Conservation (phyloP, 805 yeast species). For the Wickerhamomyces silvicola region DNA sequence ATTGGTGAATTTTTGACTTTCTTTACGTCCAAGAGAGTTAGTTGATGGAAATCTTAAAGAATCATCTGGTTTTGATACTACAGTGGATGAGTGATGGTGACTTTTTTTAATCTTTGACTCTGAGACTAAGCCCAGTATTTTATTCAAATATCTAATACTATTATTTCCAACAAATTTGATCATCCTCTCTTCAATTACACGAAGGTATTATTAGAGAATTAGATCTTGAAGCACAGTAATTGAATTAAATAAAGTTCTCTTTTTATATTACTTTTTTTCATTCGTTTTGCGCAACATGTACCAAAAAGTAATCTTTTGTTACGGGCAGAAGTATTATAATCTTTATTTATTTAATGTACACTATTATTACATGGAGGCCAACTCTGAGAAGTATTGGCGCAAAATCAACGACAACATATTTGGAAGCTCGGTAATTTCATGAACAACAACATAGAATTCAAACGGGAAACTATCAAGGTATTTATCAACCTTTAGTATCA, state of each 20-base stretch:
- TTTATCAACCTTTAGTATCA: constrained; percentile 69
- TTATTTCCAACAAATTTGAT: no score
- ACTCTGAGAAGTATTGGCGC: constrained; percentile 85
- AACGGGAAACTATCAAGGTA: constrained; percentile 94
- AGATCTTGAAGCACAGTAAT: no score
- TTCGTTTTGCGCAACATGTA: background rate
- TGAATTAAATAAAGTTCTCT: no score
- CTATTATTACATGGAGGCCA: constrained; percentile 32
- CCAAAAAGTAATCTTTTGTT: background rate
- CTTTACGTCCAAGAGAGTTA: no score
- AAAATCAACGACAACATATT: constrained; percentile 83
- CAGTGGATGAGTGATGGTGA: no score
- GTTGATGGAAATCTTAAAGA: no score
- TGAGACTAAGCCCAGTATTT: no score
- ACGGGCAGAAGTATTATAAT: background rate
- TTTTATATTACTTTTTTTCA: background rate
- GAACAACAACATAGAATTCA: constrained; percentile 92
- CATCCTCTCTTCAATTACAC: no score
- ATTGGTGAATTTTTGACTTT: background rate
- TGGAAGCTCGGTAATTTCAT: constrained; percentile 83
- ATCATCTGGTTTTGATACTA: no score
- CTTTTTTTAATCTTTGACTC: no score
- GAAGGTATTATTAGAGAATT: no score
- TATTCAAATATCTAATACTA: no score
- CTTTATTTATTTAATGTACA: constrained; percentile 2